A percentile compares a stretch with the other conserved stretches of the same genome.
These are phyloP conservation scores for Sambucus nigra DNA, from an alignment of 129 eudicot genomes.

Conservation along the genomic window DNA sequence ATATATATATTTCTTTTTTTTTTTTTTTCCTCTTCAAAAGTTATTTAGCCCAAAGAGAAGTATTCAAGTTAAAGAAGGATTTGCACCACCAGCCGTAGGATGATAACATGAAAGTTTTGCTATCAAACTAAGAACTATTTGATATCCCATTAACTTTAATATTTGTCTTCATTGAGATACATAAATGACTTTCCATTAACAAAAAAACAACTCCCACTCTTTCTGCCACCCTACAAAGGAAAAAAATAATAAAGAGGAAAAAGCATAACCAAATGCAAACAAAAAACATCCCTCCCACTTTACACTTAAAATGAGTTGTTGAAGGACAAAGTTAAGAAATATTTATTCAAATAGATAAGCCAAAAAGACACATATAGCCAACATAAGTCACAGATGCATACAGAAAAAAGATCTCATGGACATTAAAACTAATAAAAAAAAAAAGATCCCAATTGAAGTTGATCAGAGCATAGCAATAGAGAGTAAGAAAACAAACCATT, in stretches of 20 bases:
- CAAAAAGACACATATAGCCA: neutral
- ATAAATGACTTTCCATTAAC: neutral
- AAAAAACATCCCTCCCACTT: neutral
- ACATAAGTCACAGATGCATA: neutral
- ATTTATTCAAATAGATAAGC: neutral
- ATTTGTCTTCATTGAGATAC: neutral
- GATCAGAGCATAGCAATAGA: neutral
- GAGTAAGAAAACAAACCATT: conserved; percentile 54
- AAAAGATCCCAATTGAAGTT: neutral
- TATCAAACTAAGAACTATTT: neutral
- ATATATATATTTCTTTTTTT: no score
- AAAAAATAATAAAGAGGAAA: no score
- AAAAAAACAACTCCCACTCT: neutral
- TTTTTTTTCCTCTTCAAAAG: no score
- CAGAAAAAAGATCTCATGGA: neutral
- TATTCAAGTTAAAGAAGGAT: neutral
- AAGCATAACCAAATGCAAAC: neutral
- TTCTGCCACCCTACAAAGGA: neutral
- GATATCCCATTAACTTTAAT: neutral
- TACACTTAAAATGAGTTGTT: neutral
- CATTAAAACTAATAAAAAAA: conserved; percentile 3
- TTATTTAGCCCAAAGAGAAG: neutral
- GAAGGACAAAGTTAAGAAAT: neutral
- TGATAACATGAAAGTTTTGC: neutral
- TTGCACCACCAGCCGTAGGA: neutral